Evolutionary conservation across 257 asterid genomes (phyloP).

Genomic region (Cinchona pubescens): DNA sequence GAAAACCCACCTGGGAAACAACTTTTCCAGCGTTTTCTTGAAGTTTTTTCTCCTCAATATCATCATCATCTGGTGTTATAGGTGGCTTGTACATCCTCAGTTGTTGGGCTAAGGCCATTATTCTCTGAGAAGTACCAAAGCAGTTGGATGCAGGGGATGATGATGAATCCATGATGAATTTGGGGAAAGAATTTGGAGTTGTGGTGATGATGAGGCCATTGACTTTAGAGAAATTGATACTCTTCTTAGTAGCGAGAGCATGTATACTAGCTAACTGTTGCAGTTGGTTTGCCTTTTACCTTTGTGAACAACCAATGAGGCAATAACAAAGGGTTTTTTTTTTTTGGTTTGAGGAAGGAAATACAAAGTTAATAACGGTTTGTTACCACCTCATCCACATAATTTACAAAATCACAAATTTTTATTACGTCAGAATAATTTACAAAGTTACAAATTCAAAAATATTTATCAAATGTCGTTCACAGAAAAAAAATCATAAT

Average conservation of each 20-base stretch:
- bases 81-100: slow-evolving; percentile 73
- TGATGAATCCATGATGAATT: slow-evolving; percentile 47
- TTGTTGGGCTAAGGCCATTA: slow-evolving; percentile 64
- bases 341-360: too few species aligned
- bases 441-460: too few species aligned
- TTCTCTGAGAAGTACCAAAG: slow-evolving; percentile 36
- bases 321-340: neutral
- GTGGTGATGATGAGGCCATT: slow-evolving; percentile 21
- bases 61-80: slow-evolving; percentile 36
- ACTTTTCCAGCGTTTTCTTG: slow-evolving; percentile 73
- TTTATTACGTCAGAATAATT: too few species aligned
- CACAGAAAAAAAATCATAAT: too few species aligned
- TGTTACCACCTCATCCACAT: too few species aligned
- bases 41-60: slow-evolving; percentile 53
- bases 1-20: slow-evolving; percentile 76
- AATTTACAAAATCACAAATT: too few species aligned
- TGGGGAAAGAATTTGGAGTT: slow-evolving; percentile 29
- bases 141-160: slow-evolving; percentile 18
- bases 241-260: slow-evolving; percentile 53
- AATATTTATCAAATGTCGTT: too few species aligned
- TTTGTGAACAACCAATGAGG: neutral
- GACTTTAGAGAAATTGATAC: slow-evolving; percentile 32
- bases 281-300: neutral
- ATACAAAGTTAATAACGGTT: too few species aligned
- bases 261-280: slow-evolving; percentile 2